Base-by-base conservation (phyloP, 129 eudicot species). In the Flaveria trinervia region DNA sequence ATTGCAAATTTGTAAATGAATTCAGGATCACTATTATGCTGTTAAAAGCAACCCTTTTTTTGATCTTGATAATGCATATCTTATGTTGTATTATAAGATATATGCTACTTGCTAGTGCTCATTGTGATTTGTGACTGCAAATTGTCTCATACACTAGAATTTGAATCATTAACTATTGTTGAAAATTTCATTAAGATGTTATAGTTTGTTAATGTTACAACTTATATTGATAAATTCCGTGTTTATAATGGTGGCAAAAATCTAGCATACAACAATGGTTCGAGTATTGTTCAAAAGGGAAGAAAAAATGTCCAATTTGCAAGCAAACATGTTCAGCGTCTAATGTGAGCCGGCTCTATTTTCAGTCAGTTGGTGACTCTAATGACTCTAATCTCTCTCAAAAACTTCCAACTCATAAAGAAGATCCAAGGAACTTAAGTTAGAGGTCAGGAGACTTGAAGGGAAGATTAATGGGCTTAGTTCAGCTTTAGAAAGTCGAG, bases 271-370 rank as follows among this genome's bases (percentile, higher is more conserved):
- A 91, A 50, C 97, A 95, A 79, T 92, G 99, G 97, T 89, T 95
- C 7, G 99, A 91, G 88, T 89, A 95, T 59, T 91, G 97, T 65
- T 77, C 96, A 44, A 91, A 89, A 49, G 85, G 90, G 51, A 94
- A 89, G 90, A 85, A 82, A 90, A 86, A 83, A 22, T 95, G 99
- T 79, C 97, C 99, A 9, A 88, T 89, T 15, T 95, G 99, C 89
- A 94, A 91, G 75, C 99, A 94, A 77, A 80, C 78, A 1, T 94
- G 99, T 69, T 73, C 99, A 1, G 81, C 82, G 46, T 75, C 83
- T 7, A 83, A 82, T 65, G 94, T 88, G 68, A 73, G 77, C 60
- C 93, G 99, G 59, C 93, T 94, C 33, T 94, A 89, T 86, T 94
- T 94, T 74, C 99, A 94, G 87, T 94, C 99, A 8, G 76, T 86